Conservation (phyloP, 768 basidiomycete species). For the Pulveroboletus sp. region DNA sequence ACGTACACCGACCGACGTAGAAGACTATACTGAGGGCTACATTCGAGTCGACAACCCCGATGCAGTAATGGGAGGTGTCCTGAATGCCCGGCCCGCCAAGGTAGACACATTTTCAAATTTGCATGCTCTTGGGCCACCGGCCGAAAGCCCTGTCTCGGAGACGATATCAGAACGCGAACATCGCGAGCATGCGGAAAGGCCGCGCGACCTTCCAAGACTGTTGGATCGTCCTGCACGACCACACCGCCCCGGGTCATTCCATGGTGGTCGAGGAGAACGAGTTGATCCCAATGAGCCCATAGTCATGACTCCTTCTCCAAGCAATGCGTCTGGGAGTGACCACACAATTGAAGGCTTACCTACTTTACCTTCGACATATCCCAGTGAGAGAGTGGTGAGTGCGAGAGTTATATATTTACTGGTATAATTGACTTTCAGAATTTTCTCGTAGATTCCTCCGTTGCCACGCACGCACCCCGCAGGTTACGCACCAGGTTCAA, state of each 20-base stretch:
- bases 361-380: constrained; percentile 20
- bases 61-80: constrained; percentile 30
- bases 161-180: constrained; percentile 23
- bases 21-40: constrained; percentile 31
- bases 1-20: constrained; percentile 30
- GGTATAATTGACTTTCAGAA: background rate
- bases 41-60: constrained; percentile 31
- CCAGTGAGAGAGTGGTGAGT: constrained; percentile 27
- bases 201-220: constrained; percentile 21
- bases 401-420: background rate
- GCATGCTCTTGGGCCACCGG: constrained; percentile 19
- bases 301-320: constrained; percentile 18
- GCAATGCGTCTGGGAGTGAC: constrained; percentile 26
- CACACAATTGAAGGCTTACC: constrained; percentile 29
- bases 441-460: constrained; percentile 24
- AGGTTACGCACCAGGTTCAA: constrained; percentile 13
- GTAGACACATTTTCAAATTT: constrained; percentile 16
- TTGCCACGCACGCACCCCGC: constrained; percentile 24
- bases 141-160: constrained; percentile 21
- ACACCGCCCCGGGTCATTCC: constrained; percentile 19
- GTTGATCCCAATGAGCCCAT: constrained; percentile 18
- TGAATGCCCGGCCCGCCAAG: constrained; percentile 31
- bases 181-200: constrained; percentile 14
- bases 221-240: constrained; percentile 22
- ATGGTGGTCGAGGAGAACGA: constrained; percentile 17